phyloP scores from a whole-genome alignment of 2,329 filamentous ascomycete genomes.

The Gaeumannomyces tritici region DNA sequence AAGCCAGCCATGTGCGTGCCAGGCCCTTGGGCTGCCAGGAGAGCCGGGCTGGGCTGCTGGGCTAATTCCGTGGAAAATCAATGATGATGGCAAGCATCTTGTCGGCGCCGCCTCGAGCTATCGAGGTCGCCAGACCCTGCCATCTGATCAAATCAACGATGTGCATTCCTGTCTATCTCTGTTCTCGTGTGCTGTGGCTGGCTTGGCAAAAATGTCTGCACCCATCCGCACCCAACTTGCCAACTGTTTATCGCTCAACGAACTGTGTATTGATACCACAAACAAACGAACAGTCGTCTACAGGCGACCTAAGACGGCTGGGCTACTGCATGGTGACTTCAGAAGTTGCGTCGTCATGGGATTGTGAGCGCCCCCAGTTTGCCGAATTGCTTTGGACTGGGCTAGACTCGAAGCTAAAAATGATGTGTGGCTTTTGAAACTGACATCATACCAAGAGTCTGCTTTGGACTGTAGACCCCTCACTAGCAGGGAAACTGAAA shows the following conservation, averaged over 20 bases:
- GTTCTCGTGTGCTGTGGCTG: background rate
- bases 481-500: background rate
- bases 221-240: background rate
- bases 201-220: no score
- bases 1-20: background rate
- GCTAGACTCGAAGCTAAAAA: background rate
- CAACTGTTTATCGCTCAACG: background rate
- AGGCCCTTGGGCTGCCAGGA: background rate
- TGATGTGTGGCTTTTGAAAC: background rate
- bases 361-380: background rate
- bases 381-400: background rate
- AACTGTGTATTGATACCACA: background rate
- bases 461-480: background rate
- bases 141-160: background rate
- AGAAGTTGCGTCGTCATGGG: background rate
- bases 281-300: background rate
- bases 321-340: background rate
- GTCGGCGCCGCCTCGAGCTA: background rate
- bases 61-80: background rate
- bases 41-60: background rate
- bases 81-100: background rate
- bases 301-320: background rate
- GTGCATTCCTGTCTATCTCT: background rate
- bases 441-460: background rate
- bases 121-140: background rate